These are phyloP conservation scores for Batrachochytrium dendrobatidis DNA, from an alignment of 371 early-diverging fungal genomes.

Conservation along the genomic window DNA sequence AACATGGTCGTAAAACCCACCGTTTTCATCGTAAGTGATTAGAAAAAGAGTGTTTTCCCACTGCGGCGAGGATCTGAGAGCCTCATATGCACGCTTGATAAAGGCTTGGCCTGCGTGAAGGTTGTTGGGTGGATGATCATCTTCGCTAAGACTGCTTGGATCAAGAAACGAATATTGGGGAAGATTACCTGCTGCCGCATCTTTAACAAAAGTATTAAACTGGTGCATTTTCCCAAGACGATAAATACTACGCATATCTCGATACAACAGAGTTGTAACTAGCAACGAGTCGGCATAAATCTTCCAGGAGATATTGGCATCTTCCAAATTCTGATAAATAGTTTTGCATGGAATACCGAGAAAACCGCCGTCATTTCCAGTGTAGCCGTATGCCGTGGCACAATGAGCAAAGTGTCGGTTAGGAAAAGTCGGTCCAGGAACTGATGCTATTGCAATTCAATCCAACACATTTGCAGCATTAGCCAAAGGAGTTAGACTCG, in stretches of 20 bases:
- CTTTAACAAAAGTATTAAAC: conserved; percentile 10
- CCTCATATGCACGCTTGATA: conserved; percentile 23
- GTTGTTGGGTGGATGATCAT: conserved; percentile 15
- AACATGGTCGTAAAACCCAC: conserved; percentile 32
- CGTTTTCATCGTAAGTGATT: conserved; percentile 31
- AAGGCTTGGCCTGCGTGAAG: conserved; percentile 15
- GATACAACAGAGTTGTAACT: background rate
- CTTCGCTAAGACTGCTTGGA: conserved; percentile 1
- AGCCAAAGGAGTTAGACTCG: background rate
- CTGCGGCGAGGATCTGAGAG: conserved; percentile 21
- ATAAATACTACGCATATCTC: background rate
- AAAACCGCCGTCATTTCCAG: background rate
- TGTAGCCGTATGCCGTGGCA: conserved; percentile 19
- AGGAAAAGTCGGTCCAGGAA: conserved; percentile 22
- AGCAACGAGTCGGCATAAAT: conserved; percentile 11
- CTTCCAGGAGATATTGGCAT: conserved; percentile 12
- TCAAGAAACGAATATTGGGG: conserved; percentile 12
- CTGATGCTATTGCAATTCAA: background rate
- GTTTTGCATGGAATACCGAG: conserved; percentile 17
- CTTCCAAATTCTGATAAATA: conserved; percentile 14
- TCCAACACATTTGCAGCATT: background rate
- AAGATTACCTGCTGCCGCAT: conserved; percentile 17
- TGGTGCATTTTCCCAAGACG: conserved; percentile 2
- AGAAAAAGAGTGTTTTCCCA: conserved; percentile 25
- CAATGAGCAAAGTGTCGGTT: conserved; percentile 25